Base-by-base conservation (phyloP, 2,329 filamentous ascomycete species). In the Rhynchosporium agropyri region DNA sequence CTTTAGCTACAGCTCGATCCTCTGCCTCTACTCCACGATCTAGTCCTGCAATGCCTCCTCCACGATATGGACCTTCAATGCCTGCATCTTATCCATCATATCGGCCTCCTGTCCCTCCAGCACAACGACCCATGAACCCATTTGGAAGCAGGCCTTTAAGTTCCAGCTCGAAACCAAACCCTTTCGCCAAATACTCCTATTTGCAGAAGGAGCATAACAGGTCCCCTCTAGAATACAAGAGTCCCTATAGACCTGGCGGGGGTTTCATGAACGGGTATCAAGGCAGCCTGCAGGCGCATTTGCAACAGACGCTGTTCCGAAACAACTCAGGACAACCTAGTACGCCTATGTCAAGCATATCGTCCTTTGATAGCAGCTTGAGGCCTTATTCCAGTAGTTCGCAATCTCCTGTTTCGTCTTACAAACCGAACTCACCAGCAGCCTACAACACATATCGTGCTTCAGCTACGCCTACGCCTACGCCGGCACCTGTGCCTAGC, bases 191-290 rank as follows among this genome's bases (percentile, higher is more conserved):
- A 60, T 75, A 75, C 68, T 75, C 78, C 2, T 88, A 85, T 71
- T 84, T 87, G 71, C 83, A 86, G 66, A 79, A 84, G 31, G 77
- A 87, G 64, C 80, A 86, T 67, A 87, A 87, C 66, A 81, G 82
- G 79, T 84, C 77, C 63, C 77, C 81, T 5, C 78, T 80, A 7
- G 81, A 81, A 60, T 87, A 88, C 63, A 80, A 83, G 56, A 86
- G 83, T 4, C 85, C 85, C 0, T 88, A 88, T 70, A 79, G 81
- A 15, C 76, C 79, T 59, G 72, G 71, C 75, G 81, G 82, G 29
- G 85, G 84, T 0, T 87, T 87, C 68, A 84, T 81, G 40, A 87
- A 87, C 64, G 84, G 83, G 4, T 86, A 86, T 62, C 83, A 86
- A 72, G 83, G 81, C 2, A 71, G 65, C 49, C 62, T 72, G 3